phyloP scores from a whole-genome alignment of 2,329 filamentous ascomycete genomes.

The Colletotrichum tropicicola region DNA sequence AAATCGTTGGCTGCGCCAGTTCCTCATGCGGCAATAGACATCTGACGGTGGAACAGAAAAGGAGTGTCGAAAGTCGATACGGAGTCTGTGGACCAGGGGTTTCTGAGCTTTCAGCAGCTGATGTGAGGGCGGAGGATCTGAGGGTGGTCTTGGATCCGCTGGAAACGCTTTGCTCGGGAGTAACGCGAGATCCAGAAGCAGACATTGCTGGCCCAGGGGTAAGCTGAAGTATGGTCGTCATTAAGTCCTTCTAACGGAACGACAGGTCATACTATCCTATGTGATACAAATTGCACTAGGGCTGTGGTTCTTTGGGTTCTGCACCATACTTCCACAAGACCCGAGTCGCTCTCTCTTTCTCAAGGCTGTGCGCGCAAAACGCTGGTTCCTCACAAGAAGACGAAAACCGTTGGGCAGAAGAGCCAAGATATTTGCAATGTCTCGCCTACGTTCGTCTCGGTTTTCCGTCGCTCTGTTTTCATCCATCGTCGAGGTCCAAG shows the following conservation, averaged over 20 bases:
- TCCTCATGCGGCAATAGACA: background rate
- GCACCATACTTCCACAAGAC: background rate
- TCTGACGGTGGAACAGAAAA: background rate
- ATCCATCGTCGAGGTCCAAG: conserved; percentile 30
- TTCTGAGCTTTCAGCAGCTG: background rate
- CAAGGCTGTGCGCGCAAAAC: background rate
- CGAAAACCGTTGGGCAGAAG: no score
- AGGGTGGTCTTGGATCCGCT: background rate
- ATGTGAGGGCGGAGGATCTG: background rate
- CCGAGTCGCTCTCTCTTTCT: background rate
- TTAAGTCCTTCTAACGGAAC: background rate
- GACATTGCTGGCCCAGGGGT: background rate
- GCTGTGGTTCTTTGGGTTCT: background rate
- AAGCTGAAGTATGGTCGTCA: background rate
- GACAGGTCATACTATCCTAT: background rate
- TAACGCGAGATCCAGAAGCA: background rate
- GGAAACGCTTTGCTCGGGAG: background rate
- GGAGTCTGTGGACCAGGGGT: background rate
- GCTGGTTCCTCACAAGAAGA: background rate
- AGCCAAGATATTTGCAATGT: no score
- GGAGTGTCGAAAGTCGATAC: background rate
- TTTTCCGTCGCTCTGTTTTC: conserved; percentile 2
- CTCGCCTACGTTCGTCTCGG: background rate
- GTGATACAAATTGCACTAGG: background rate
- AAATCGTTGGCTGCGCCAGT: background rate